Evolutionary conservation across 306 rosid genomes (phyloP), one percentile per base, ranked within the genome.

Genomic region (Erythrophleum fordii): DNA sequence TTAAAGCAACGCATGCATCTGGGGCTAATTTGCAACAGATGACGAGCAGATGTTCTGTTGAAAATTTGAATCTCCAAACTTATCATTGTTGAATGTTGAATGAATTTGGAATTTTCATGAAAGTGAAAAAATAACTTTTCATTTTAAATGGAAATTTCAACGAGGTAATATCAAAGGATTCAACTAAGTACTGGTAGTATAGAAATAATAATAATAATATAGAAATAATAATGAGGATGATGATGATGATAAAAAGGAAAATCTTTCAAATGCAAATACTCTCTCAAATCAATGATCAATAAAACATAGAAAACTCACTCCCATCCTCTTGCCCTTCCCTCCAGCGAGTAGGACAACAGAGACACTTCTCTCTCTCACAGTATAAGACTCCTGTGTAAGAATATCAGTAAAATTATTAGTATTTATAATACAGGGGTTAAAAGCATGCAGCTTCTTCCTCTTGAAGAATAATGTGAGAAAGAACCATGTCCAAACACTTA

Each of bases 271-370:
- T 72, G 42, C 28, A 52, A n/a, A n/a, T 13, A 8, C 28, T 25
- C 6, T 42, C 34, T 20, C n/a, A 55, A 55, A 5, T 55, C 22
- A 68, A 28, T 17, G 31, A 37, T 48, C 51, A n/a, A 72, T 51
- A 31, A 17, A 79, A 20, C 37, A 31, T 44, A 41, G 76, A 72
- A 16, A 44, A 83, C 90, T 84, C 69, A 90, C 94, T 56, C 94
- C 94, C 94, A 90, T 90, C 60, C 94, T 86, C 56, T 86, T 90
- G 20, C 94, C 94, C 87, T 81, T 69, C 39, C 94, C 94, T 29
- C 94, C 94, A 16, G 94, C 94, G 76, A 90, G 80, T 42, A 90
- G 87, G 80, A 90, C 81, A 59, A 90, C 94, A 4, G 94, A 90
- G 23, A 88, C 92, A 55, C 90, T 90, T 64, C 60, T 85, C 51